These are phyloP conservation scores for Populus deltoides DNA, from an alignment of 345 rosid species.

Conservation along the genomic window DNA sequence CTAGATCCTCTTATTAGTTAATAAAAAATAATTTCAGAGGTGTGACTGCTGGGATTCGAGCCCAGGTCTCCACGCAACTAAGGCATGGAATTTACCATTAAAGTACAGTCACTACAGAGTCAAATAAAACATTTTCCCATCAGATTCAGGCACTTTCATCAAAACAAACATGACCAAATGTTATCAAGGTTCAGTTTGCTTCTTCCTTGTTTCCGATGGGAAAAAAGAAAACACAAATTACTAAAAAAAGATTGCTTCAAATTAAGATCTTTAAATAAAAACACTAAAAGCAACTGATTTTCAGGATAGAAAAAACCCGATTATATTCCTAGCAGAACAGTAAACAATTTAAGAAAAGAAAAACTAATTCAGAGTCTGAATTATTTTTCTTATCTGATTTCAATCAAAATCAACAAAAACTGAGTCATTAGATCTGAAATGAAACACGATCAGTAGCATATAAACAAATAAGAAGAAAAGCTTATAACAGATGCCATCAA, in stretches of 20 bases:
- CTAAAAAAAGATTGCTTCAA: background rate
- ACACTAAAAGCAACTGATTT: background rate
- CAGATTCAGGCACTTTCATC: background rate
- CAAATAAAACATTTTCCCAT: background rate
- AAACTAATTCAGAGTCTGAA: background rate
- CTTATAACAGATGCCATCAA: background rate
- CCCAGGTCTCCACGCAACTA: constrained; percentile 55
- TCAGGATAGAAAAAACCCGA: background rate
- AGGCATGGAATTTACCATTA: constrained; percentile 25
- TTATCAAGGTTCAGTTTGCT: background rate
- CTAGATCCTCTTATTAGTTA: background rate
- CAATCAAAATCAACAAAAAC: background rate
- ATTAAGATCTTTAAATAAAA: background rate
- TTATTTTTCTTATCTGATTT: too few relatives aligned
- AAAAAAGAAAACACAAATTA: background rate
- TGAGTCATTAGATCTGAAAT: background rate
- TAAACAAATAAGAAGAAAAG: background rate
- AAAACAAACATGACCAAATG: background rate
- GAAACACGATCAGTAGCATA: background rate
- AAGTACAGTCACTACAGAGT: constrained; percentile 15
- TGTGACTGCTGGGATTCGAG: constrained; percentile 94
- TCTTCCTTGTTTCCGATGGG: background rate
- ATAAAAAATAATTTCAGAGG: background rate
- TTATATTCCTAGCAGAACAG: background rate
- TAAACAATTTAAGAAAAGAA: background rate